Evolutionary conservation across 1,284 basidiomycete genomes (phyloP), one percentile per base, ranked within the genome.

Genomic region (Ganoderma meredithae): DNA sequence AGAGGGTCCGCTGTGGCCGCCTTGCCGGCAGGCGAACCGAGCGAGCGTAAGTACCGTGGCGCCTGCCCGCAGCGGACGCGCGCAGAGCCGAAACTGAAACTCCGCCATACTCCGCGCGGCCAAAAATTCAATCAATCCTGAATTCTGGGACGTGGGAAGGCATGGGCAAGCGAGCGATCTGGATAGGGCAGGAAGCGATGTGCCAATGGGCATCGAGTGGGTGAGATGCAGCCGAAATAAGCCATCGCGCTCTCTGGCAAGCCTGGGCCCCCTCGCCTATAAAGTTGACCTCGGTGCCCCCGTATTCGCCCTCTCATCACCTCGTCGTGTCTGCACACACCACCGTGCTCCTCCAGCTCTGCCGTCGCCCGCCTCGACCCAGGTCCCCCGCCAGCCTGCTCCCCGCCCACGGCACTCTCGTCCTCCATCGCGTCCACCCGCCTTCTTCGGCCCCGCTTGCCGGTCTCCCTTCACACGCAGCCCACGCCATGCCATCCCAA

Each of bases 211-310:
- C 63, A 58, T 47, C 69, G 53, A 52, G 67, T 68, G 60, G 63
- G 68, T 69, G 66, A 71, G 66, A 70, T 72, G 70, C 63, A 69
- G 70, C 71, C 75, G 71, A 71, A 73, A 71, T 71, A 72, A 68
- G 69, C 69, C 69, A 60, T 72, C 64, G 68, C 67, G 22, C 47
- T 65, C 67, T 67, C 61, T 65, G 27, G 56, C 61, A 44, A 71
- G 69, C 64, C 73, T 68, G 63, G 75, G 62, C 74, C 75, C 68
- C 55, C 64, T 49, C 69, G 69, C 72, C 59, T 78, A 78, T 78
- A 78, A 78, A 78, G 75, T 68, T 72, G 62, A 31, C 64, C 56
- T 63, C 60, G 71, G 62, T 64, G 55, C 31, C 69, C 47, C 59
- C 63, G 53, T 59, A 47, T 39, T 64, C 61, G 64, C 64, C 70